phyloP scores from a whole-genome alignment of 768 basidiomycete genomes.

The Termitomyces sp. region DNA sequence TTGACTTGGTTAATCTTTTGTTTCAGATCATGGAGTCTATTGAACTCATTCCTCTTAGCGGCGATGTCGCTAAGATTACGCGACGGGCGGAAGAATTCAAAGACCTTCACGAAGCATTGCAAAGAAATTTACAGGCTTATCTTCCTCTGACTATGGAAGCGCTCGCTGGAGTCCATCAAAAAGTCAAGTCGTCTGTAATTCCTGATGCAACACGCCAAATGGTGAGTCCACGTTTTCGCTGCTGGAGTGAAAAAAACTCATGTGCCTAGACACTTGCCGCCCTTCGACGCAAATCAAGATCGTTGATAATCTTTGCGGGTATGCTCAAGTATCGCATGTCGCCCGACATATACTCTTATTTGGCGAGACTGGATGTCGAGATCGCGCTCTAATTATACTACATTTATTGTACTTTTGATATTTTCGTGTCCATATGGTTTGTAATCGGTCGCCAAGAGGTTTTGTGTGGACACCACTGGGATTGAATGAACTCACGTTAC shows the following conservation, averaged over 20 bases:
- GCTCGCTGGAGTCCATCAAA: slow-evolving; percentile 76
- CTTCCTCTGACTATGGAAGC: slow-evolving; percentile 91
- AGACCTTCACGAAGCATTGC: slow-evolving; percentile 78
- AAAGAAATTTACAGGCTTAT: slow-evolving; percentile 85
- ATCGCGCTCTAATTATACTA: slow-evolving; percentile 54
- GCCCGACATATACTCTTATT: slow-evolving; percentile 83
- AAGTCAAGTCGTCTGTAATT: slow-evolving; percentile 61
- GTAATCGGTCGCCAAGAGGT: background rate
- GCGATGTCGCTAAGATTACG: slow-evolving; percentile 81
- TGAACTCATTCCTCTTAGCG: slow-evolving; percentile 80
- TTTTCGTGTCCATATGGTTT: background rate
- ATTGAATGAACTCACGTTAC: background rate
- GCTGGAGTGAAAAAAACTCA: slow-evolving; percentile 10
- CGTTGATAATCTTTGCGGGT: slow-evolving; percentile 84
- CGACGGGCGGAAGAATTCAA: slow-evolving; percentile 86
- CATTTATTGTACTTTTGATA: background rate
- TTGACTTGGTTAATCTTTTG: background rate
- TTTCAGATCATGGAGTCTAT: slow-evolving; percentile 80
- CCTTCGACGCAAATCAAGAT: slow-evolving; percentile 75
- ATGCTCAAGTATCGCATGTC: slow-evolving; percentile 87
- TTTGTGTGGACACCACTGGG: background rate
- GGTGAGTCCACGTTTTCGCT: slow-evolving; percentile 35
- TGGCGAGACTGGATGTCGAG: slow-evolving; percentile 82
- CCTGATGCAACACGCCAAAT: slow-evolving; percentile 75
- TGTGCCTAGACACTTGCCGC: slow-evolving; percentile 50